phyloP scores from a whole-genome alignment of 805 yeast species.

The Spathaspora arborariae region DNA sequence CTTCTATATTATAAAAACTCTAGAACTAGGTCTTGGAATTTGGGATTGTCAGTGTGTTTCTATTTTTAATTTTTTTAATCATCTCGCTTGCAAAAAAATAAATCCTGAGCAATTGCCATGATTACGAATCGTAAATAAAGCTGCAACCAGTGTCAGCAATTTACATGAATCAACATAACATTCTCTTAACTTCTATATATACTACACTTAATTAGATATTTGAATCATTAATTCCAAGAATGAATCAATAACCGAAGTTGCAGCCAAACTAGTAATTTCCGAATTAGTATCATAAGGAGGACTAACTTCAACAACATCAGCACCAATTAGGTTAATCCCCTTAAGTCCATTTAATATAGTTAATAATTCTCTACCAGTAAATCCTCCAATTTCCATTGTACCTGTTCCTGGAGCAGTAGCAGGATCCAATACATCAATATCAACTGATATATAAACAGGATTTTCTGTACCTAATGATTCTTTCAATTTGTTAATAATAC shows the following conservation, averaged over 20 bases:
- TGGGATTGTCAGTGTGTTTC: too few species aligned
- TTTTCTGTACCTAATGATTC: constrained; percentile 27
- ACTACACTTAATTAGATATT: neutral
- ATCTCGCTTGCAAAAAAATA: neutral
- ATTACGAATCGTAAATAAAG: neutral
- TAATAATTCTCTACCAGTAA: constrained; percentile 22
- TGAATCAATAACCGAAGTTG: constrained; percentile 22
- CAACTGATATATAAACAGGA: constrained; percentile 29
- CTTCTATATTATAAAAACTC: too few species aligned
- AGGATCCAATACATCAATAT: constrained; percentile 26
- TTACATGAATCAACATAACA: too few species aligned
- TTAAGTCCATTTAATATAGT: constrained; percentile 23
- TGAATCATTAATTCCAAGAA: constrained; percentile 20
- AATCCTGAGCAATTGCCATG: neutral
- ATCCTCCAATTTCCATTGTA: constrained; percentile 26
- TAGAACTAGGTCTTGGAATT: too few species aligned
- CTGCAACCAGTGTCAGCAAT: too few species aligned
- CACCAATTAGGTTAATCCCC: constrained; percentile 25
- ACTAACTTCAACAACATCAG: constrained; percentile 27
- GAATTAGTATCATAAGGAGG: constrained; percentile 25
- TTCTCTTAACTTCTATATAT: neutral
- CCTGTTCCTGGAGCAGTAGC: constrained; percentile 27
- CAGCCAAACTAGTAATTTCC: constrained; percentile 25
- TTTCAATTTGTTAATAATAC: constrained; percentile 34
- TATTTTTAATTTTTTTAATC: neutral